phyloP scores from a whole-genome alignment of 495 filamentous ascomycete genomes.

The Neurospora sp. region DNA sequence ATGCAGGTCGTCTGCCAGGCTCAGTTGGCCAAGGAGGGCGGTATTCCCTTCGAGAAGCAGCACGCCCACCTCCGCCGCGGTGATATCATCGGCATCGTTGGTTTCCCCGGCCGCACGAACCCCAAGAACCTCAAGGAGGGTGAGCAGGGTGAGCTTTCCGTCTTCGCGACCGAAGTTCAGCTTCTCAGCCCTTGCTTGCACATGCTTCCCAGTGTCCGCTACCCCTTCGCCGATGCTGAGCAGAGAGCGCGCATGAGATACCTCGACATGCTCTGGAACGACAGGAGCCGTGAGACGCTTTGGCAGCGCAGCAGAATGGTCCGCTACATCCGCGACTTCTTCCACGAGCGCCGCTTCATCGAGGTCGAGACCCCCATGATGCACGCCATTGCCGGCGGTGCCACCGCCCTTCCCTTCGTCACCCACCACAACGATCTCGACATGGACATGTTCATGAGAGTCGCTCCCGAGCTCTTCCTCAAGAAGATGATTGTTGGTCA shows the following conservation, averaged over 20 bases:
- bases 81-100: conserved; percentile 82
- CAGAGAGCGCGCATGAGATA: conserved; percentile 84
- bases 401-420: conserved; percentile 89
- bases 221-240: conserved; percentile 90
- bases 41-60: conserved; percentile 66
- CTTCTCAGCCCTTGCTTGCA: conserved; percentile 88
- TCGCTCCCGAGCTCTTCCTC: conserved; percentile 92
- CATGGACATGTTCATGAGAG: conserved; percentile 79
- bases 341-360: conserved; percentile 74
- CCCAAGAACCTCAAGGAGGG: conserved; percentile 66
- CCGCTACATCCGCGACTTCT: conserved; percentile 73
- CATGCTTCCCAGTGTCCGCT: conserved; percentile 84
- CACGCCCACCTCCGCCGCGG: conserved; percentile 84
- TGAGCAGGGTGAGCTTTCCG: conserved; percentile 78
- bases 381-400: conserved; percentile 90
- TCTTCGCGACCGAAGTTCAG: conserved; percentile 79
- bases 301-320: conserved; percentile 76
- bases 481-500: conserved; percentile 87
- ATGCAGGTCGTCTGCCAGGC: conserved; percentile 88
- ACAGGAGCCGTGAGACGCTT: conserved; percentile 68
- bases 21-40: conserved; percentile 50
- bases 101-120: conserved; percentile 79
- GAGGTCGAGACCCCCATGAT: conserved; percentile 99
- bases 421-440: conserved; percentile 92
- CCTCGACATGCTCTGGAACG: conserved; percentile 94